Evolutionary conservation across 176 grass and related monocot genomes (phyloP).

Genomic region (Aegilops speltoides): DNA sequence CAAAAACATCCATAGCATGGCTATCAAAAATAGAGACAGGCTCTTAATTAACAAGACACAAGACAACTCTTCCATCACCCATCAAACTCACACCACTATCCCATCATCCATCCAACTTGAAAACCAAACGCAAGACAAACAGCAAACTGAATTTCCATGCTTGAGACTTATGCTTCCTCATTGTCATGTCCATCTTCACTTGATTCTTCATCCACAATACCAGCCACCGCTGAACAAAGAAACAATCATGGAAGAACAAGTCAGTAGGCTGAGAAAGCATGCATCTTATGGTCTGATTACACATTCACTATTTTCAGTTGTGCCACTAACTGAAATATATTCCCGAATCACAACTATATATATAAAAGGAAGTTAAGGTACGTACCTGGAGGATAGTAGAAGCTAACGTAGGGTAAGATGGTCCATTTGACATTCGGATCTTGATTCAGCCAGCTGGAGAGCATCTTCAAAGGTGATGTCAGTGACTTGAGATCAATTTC

Average conservation of each 20-base stretch:
- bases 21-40: neutral
- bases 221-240: neutral
- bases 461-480: neutral
- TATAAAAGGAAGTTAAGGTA: neutral
- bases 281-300: neutral
- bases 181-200: neutral
- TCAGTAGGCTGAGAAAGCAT: neutral
- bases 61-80: neutral
- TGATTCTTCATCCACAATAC: neutral
- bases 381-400: neutral
- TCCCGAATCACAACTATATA: neutral
- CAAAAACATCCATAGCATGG: neutral
- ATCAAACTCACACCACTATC: neutral
- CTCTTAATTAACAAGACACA: neutral
- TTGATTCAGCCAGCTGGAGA: neutral
- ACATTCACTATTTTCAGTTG: neutral
- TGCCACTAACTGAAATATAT: neutral
- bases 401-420: neutral
- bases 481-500: neutral
- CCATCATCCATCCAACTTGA: neutral
- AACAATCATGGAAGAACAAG: neutral
- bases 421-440: neutral
- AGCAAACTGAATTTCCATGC: neutral
- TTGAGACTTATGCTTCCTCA: neutral
- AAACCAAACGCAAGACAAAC: neutral